Base-by-base conservation (phyloP, 2,329 filamentous ascomycete genomes). In the Beauveria rudraprayagi region DNA sequence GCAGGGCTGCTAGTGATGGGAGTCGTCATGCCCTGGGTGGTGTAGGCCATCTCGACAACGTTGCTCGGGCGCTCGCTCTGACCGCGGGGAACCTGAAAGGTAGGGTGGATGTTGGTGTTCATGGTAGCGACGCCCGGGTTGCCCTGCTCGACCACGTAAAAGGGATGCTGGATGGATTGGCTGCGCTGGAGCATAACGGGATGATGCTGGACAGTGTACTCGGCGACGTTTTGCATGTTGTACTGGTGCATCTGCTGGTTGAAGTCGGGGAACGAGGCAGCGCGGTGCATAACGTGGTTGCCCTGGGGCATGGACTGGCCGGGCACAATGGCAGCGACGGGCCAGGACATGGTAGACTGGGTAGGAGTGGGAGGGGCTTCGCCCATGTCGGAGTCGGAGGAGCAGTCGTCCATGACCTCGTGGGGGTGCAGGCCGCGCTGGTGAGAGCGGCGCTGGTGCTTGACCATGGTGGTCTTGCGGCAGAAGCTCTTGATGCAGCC, bases 401-500 rank as follows among this genome's bases (percentile, higher is more conserved):
- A 79, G 70, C 75, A 81, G 67, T 83, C 81, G 66, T 82, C 82
- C 47, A 79, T 69, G 7, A 72, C 69, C 66, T 86, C 82, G 59
- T 81, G 80, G 46, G 80, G 77, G 66, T 84, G 78, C 60, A 83
- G 73, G 43, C 83, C 80, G 64, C 83, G 79, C 67, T 85, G 82
- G 68, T 87, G 83, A 1, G 83, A 84, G 28, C 83, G 77, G 57
- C 83, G 77, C 69, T 87, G 83, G 69, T 87, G 84, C 73, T 87
- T 87, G 60, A 87, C 82, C 84, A 87, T 86, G 60, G 85, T 89
- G 5, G 86, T 89, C 71, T 89, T 89, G 60, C 87, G 80, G 72
- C 86, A 89, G 70, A 89, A 89, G 71, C 86, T 88, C 73, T 87
- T 88, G 41, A 81, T 71, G 68, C 85, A 88, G 37, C 83, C 83